Evolutionary conservation across 345 rosid species (phyloP).

Genomic region (Syzygium grande): DNA sequence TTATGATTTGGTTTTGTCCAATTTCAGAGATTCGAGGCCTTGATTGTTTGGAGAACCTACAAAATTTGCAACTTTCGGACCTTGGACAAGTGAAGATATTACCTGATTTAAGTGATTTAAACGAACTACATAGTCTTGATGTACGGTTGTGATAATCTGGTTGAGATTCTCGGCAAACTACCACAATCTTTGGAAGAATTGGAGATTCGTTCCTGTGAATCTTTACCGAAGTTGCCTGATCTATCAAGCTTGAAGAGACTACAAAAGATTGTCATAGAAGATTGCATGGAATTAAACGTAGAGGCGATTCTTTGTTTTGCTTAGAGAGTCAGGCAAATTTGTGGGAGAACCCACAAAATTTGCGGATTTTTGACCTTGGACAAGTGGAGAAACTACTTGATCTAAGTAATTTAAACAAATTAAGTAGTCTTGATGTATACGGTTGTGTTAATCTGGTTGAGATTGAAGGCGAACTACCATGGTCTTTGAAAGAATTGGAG

Average conservation of each 20-base stretch:
- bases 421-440: no score
- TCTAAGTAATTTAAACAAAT: no score
- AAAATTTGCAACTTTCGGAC: background rate
- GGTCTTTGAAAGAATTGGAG: no score
- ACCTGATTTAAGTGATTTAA: background rate
- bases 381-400: no score
- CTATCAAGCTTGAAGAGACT: background rate
- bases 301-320: no score
- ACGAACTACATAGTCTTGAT: background rate
- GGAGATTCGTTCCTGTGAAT: background rate
- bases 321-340: no score
- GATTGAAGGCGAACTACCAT: no score
- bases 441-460: no score
- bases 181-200: background rate
- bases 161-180: background rate
- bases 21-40: background rate
- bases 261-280: no score
- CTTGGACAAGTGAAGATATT: background rate
- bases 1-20: fast-evolving
- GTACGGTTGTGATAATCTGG: background rate
- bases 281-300: no score
- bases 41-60: background rate
- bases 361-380: no score
- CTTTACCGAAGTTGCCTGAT: background rate
- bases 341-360: no score